Evolutionary conservation across 345 rosid genomes (phyloP).

Genomic region (Gossypium raimondii): DNA sequence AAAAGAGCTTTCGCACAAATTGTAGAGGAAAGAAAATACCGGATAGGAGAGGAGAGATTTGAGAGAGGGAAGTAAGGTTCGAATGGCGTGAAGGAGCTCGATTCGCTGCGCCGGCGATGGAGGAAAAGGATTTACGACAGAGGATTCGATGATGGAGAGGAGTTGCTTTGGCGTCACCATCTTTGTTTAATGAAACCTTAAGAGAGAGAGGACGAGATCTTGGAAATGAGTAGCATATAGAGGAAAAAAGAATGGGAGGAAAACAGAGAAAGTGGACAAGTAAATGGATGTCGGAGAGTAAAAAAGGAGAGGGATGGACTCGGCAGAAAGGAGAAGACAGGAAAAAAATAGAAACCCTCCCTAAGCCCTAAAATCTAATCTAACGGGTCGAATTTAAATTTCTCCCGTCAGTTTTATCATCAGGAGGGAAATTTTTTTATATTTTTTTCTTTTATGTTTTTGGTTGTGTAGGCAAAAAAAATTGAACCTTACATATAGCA

Average conservation of each 20-base stretch:
- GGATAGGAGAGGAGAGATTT: conserved; percentile 68
- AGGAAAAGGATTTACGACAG: conserved; percentile 60
- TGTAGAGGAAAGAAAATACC: conserved; percentile 30
- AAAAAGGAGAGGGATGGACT: neutral
- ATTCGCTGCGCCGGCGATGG: conserved; percentile 65
- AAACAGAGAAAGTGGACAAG: conserved; percentile 16
- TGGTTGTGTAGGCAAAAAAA: no score
- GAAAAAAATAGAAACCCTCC: neutral
- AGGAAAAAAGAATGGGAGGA: neutral
- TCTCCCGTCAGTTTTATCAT: neutral
- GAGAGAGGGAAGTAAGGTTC: conserved; percentile 56
- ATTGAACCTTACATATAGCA: no score
- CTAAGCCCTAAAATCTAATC: neutral
- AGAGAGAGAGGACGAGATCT: neutral
- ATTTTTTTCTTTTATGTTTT: no score
- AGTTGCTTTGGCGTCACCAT: conserved; percentile 77
- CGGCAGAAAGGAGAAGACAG: neutral
- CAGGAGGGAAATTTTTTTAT: no score
- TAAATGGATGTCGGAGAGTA: neutral
- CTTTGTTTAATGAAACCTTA: conserved; percentile 15
- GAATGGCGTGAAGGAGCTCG: conserved; percentile 77
- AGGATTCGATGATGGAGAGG: conserved; percentile 56
- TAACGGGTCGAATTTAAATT: neutral
- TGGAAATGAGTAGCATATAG: neutral
- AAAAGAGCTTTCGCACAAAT: neutral